A percentile compares a stretch with the other conserved stretches of the same genome.
phyloP scores from a whole-genome alignment of 1,139 yeast species.

The Hemisphaericaspora subhashii region DNA sequence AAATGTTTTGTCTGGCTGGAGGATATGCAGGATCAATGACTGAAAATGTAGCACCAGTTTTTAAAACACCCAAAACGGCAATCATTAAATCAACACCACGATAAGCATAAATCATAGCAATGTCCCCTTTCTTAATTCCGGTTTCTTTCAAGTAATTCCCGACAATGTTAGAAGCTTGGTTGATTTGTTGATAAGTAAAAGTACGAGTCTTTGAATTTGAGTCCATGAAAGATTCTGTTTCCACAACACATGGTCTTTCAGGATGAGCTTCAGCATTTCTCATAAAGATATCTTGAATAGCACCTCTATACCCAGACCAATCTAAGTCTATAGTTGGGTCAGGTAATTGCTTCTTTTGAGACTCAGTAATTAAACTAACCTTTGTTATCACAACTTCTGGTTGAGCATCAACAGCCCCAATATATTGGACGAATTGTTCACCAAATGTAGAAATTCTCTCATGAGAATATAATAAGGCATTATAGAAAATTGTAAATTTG shows the following conservation, averaged over 20 bases:
- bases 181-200: conserved; percentile 81
- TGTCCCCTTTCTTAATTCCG: conserved; percentile 88
- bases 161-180: conserved; percentile 90
- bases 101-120: conserved; percentile 95
- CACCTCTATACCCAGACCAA: conserved; percentile 91
- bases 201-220: conserved; percentile 59
- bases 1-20: conserved; percentile 93
- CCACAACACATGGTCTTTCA: conserved; percentile 85
- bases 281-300: conserved; percentile 92
- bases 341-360: conserved; percentile 65
- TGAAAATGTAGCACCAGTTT: conserved; percentile 98
- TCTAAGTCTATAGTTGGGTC: conserved; percentile 86
- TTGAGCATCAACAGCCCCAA: conserved; percentile 26
- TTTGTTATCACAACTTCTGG: conserved; percentile 51
- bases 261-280: conserved; percentile 82
- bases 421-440: conserved; percentile 68
- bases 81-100: conserved; percentile 96
- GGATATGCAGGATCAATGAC: conserved; percentile 99
- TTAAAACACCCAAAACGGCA: conserved; percentile 95
- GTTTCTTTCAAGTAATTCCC: conserved; percentile 82
- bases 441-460: conserved; percentile 69
- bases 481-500: conserved; percentile 55
- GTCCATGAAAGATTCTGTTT: conserved; percentile 72
- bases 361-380: conserved; percentile 63
- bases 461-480: conserved; percentile 70